Conservation (phyloP, 768 basidiomycete genomes). For the Pleurotus eryngii region DNA sequence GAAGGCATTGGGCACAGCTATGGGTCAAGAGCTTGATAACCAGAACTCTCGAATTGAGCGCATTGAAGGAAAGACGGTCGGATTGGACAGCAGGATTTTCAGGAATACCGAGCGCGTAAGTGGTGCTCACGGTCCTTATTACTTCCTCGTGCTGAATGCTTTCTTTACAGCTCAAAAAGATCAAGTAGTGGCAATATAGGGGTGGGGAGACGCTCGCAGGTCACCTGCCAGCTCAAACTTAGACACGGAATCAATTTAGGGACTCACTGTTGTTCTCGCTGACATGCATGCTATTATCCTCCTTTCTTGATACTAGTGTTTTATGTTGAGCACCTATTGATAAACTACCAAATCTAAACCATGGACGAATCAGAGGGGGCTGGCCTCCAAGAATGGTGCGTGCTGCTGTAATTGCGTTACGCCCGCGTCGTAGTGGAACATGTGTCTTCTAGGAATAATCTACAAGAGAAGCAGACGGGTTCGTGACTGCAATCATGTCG, state of each 20-base stretch:
- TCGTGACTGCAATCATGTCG: not conserved
- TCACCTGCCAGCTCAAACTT: too few relatives aligned
- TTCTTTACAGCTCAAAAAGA: conserved; percentile 52
- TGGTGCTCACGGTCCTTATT: conserved; percentile 10
- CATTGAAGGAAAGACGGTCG: conserved; percentile 76
- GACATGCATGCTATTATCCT: not conserved
- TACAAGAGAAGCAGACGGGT: conserved; percentile 33
- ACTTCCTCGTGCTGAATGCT: conserved; percentile 2
- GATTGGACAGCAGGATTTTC: conserved; percentile 71
- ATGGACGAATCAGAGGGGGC: conserved; percentile 3
- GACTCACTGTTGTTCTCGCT: not conserved
- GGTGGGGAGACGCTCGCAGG: too few relatives aligned
- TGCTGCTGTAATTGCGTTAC: not conserved
- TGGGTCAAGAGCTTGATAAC: conserved; percentile 83
- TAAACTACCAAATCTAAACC: not conserved
- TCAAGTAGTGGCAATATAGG: conserved; percentile 37
- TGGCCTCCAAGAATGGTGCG: not conserved
- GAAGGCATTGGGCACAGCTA: conserved; percentile 74
- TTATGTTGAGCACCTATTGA: too few relatives aligned
- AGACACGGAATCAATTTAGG: too few relatives aligned
- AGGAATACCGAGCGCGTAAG: conserved; percentile 80
- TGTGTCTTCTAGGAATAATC: conserved; percentile 21
- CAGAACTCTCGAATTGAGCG: conserved; percentile 81
- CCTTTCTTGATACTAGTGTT: not conserved
- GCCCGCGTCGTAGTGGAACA: not conserved